Evolutionary conservation across 768 basidiomycete genomes (phyloP).

Genomic region (Mycena crocata): DNA sequence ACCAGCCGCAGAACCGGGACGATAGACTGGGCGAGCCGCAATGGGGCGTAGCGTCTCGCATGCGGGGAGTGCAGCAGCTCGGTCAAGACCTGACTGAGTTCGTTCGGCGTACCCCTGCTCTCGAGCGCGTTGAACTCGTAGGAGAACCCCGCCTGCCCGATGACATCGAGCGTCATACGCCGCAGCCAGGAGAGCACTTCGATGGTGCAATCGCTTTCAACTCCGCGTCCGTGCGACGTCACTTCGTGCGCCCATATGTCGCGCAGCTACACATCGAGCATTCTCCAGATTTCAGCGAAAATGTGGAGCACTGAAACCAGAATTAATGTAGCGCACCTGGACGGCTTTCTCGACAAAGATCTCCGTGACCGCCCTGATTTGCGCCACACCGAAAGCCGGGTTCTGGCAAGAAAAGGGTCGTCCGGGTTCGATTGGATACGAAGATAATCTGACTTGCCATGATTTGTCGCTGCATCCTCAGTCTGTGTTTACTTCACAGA

Average conservation of each 20-base stretch:
- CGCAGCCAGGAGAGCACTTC: slow-evolving; percentile 49
- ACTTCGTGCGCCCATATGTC: slow-evolving; percentile 47
- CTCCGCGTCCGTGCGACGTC: slow-evolving; percentile 16
- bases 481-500: background rate
- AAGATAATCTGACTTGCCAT: background rate
- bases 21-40: slow-evolving; percentile 36
- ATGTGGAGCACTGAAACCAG: background rate
- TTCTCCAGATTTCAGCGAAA: too few relatives aligned
- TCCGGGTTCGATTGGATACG: background rate
- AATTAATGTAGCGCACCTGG: slow-evolving; percentile 42
- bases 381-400: slow-evolving; percentile 57
- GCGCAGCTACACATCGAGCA: slow-evolving; percentile 45
- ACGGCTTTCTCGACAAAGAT: slow-evolving; percentile 52
- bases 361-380: slow-evolving; percentile 52
- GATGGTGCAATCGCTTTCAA: too few relatives aligned
- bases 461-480: slow-evolving; percentile 9
- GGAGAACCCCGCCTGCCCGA: slow-evolving; percentile 47
- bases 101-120: slow-evolving; percentile 39
- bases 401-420: slow-evolving; percentile 43
- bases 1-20: slow-evolving; percentile 46
- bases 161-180: slow-evolving; percentile 53
- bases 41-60: background rate
- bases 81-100: slow-evolving; percentile 47
- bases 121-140: slow-evolving; percentile 22
- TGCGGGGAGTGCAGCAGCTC: slow-evolving; percentile 40